phyloP scores from a whole-genome alignment of 73 alveolate genomes.

The Paramecium tetraurelia region DNA sequence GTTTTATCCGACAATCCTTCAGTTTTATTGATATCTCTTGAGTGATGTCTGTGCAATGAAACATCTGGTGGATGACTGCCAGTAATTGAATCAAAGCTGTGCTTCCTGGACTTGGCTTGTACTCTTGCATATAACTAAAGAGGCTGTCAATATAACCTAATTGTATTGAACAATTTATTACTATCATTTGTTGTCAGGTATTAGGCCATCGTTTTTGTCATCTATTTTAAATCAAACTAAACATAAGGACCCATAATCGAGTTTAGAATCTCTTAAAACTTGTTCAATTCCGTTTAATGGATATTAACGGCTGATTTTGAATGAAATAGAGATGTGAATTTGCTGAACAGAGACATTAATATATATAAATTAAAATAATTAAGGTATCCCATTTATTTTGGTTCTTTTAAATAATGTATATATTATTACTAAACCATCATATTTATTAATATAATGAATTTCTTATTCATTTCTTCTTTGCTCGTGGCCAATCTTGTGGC shows the following conservation, averaged over 20 bases:
- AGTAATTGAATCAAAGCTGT: not conserved
- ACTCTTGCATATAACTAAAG: not conserved
- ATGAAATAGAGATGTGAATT: not conserved
- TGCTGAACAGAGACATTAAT: conserved; percentile 33
- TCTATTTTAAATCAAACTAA: not conserved
- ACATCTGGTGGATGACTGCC: not conserved
- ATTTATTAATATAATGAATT: not conserved
- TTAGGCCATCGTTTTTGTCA: not conserved
- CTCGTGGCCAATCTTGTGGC: not conserved
- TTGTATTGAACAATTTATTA: not conserved
- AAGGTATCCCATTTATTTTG: not conserved
- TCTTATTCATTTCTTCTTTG: not conserved
- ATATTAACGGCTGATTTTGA: not conserved
- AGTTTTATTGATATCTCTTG: conserved; percentile 10
- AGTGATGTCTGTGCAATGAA: not conserved
- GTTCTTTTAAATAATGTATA: not conserved
- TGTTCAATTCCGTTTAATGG: not conserved
- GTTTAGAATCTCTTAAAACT: not conserved
- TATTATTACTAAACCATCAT: not conserved
- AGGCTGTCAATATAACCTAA: not conserved
- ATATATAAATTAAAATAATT: not conserved
- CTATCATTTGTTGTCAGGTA: not conserved
- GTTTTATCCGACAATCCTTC: not conserved
- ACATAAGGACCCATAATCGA: not conserved
- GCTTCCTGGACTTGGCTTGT: not conserved